Evolutionary conservation across 306 rosid species (phyloP), one percentile per base, ranked within the genome.

Genomic region (Betula pendula): DNA sequence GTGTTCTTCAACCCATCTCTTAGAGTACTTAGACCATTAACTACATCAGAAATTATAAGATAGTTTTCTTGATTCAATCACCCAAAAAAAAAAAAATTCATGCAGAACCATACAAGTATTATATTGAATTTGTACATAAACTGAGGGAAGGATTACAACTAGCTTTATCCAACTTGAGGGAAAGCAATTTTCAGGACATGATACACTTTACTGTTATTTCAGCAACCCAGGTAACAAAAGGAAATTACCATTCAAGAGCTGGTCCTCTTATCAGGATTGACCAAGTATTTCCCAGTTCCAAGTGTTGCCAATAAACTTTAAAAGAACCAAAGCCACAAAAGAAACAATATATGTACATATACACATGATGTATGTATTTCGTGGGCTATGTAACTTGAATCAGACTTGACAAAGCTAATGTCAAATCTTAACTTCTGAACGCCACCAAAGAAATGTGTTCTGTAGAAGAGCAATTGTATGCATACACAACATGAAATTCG

Each of bases 1-100:
- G 27, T 52, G 74, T 80, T 77, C 69, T 74, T 19, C 83, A 80
- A 77, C 1, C 17, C 75, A 10, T 8, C 27, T 74, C 9, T 60
- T 27, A 87, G 31, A 80, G 80, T 24, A 27, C 1, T 33, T 60
- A 87, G 43, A 43, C 78, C 85, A 13, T 0, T 13, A 71, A 2
- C 90, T 84, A 74, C 85, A 80, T 58, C 43, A 74, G 40, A 74
- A 80, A 69, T 75, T 53, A 3, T 49, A 50, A 52, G 69, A 35
- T 33, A 17, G 20, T 60, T 60, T 60, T 29, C 31, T 1, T 60
- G 68, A 60, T 16, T 60, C 38, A 59, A 27, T 25, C 38, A 29
- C 9, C n/a, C 16, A 60, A 29, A 14, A 29, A 31, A 60, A 29
- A 14, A 29, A 15, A 31, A 33, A 5, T 29, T 16, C 42, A 27